These are phyloP conservation scores for Yarrowia sp. DNA, from an alignment of 805 yeast genomes.

Conservation along the genomic window DNA sequence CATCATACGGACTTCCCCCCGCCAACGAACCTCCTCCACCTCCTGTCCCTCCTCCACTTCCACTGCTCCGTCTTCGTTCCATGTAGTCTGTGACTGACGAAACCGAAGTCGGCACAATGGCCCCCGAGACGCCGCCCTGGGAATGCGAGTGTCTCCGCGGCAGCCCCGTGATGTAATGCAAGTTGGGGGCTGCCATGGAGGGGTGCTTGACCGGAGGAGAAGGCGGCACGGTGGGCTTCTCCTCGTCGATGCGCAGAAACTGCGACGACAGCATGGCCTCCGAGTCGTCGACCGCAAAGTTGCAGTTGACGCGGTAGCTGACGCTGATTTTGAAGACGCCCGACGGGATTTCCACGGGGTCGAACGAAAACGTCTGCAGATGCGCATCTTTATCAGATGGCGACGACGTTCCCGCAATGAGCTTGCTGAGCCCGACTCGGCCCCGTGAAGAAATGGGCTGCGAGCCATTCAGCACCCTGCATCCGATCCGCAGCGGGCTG, in stretches of 20 bases:
- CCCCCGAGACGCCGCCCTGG: background rate
- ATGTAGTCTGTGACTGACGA: constrained; percentile 4
- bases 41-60: background rate
- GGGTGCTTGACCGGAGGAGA: constrained; percentile 57
- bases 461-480: constrained; percentile 68
- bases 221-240: constrained; percentile 26
- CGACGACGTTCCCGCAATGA: constrained; percentile 43
- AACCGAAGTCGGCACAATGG: background rate
- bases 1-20: background rate
- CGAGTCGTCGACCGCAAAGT: constrained; percentile 64
- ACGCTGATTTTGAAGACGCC: constrained; percentile 76
- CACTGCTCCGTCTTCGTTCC: constrained; percentile 7
- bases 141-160: constrained; percentile 17
- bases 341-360: constrained; percentile 68
- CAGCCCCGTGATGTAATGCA: constrained; percentile 24
- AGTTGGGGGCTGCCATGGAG: constrained; percentile 46
- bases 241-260: constrained; percentile 50
- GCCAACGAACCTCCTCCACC: background rate
- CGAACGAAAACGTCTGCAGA: constrained; percentile 43
- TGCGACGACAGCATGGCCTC: constrained; percentile 63
- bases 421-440: constrained; percentile 68
- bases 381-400: background rate
- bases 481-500: constrained; percentile 50
- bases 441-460: constrained; percentile 78
- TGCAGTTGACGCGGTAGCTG: constrained; percentile 70